Evolutionary conservation across 306 rosid genomes (phyloP).

Genomic region (Vigna nakashimae): DNA sequence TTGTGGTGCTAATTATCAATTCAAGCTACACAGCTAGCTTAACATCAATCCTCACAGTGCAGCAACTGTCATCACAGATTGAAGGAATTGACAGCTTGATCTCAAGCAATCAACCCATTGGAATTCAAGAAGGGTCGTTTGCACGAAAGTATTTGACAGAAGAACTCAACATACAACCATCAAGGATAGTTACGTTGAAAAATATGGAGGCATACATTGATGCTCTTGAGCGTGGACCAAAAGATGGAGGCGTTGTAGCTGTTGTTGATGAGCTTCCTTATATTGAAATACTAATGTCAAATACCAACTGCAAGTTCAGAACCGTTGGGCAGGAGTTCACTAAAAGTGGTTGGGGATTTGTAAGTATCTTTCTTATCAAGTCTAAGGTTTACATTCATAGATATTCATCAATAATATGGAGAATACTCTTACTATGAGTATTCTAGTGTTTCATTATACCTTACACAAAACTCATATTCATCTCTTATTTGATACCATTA

Average conservation of each 20-base stretch:
- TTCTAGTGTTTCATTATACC: background rate
- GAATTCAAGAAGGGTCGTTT: conserved; percentile 91
- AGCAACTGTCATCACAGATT: conserved; percentile 78
- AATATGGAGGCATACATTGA: conserved; percentile 55
- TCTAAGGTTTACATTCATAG: conserved; percentile 22
- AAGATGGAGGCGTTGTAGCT: conserved; percentile 81
- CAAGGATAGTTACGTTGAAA: conserved; percentile 73
- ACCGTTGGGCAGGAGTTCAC: conserved; percentile 93
- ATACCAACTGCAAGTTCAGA: conserved; percentile 74
- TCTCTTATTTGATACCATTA: conserved; percentile 33
- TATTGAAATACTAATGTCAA: conserved; percentile 71
- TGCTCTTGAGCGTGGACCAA: conserved; percentile 77
- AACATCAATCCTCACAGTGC: conserved; percentile 96
- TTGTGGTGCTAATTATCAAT: conserved; percentile 90
- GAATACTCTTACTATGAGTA: background rate
- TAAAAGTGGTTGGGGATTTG: conserved; percentile 97
- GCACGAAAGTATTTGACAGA: conserved; percentile 68
- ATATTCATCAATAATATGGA: background rate
- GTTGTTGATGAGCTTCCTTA: conserved; percentile 98
- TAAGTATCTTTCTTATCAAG: conserved; percentile 56
- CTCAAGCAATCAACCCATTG: conserved; percentile 74
- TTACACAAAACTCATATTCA: background rate
- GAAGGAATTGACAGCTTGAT: conserved; percentile 88
- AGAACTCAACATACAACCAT: conserved; percentile 78
- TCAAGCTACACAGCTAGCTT: conserved; percentile 99